Conservation (phyloP, 371 early-diverging fungal species). For the Apophysomyces variabilis region DNA sequence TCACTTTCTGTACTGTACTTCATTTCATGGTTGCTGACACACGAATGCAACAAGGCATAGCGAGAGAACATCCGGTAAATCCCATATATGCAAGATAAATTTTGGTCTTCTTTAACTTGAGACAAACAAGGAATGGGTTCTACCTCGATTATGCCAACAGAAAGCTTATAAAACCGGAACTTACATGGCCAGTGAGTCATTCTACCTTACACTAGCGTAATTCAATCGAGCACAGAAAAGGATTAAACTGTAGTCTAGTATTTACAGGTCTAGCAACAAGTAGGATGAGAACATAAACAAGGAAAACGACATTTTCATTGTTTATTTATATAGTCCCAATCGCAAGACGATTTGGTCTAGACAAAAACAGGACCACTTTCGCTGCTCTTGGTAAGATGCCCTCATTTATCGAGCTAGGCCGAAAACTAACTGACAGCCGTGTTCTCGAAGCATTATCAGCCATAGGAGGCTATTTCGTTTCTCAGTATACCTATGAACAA, state of each 20-base stretch:
- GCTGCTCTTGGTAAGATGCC: slow-evolving; percentile 19
- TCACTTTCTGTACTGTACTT: background rate
- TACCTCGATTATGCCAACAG: slow-evolving; percentile 22
- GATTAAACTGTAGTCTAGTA: background rate
- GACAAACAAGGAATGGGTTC: slow-evolving; percentile 21
- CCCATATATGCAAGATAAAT: too few species aligned
- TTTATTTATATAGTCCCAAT: slow-evolving; percentile 18
- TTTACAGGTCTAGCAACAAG: slow-evolving; percentile 16
- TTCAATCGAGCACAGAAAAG: background rate
- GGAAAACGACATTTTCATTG: background rate
- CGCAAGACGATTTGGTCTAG: slow-evolving; percentile 12
- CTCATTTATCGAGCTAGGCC: background rate
- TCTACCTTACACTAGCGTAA: too few species aligned
- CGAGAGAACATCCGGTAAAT: slow-evolving; percentile 24
- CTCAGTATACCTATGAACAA: slow-evolving; percentile 21
- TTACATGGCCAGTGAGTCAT: slow-evolving; percentile 18
- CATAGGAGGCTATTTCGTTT: slow-evolving; percentile 21
- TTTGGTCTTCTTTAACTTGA: too few species aligned
- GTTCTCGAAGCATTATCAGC: slow-evolving; percentile 13
- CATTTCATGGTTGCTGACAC: slow-evolving; percentile 12
- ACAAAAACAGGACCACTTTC: slow-evolving; percentile 20
- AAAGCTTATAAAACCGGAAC: slow-evolving; percentile 22
- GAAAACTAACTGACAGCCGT: background rate
- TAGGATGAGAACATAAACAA: background rate
- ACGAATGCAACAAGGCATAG: slow-evolving; percentile 23